These are phyloP conservation scores for Teunomyces barrocoloradensis DNA, from an alignment of 805 yeast genomes.

Conservation along the genomic window DNA sequence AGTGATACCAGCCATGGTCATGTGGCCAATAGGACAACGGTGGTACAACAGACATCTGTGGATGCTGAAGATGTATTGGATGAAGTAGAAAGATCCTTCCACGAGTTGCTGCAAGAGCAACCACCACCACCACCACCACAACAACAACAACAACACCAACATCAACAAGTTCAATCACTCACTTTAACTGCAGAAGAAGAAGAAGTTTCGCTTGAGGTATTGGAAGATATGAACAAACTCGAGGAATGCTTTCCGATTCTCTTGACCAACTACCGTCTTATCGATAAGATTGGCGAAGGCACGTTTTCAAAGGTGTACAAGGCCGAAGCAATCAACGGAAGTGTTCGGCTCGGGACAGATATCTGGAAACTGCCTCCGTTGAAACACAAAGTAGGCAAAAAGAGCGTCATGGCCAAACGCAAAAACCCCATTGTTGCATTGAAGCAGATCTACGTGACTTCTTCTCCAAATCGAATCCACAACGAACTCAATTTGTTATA, in stretches of 20 bases:
- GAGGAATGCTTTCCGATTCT: constrained; percentile 55
- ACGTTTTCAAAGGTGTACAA: constrained; percentile 62
- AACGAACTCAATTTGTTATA: constrained; percentile 82
- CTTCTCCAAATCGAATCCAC: constrained; percentile 87
- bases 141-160: neutral
- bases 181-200: constrained; percentile 32
- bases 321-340: constrained; percentile 52
- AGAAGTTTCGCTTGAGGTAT: constrained; percentile 50
- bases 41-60: constrained; percentile 2
- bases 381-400: constrained; percentile 24
- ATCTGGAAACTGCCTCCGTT: constrained; percentile 47
- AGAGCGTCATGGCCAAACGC: constrained; percentile 17
- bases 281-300: constrained; percentile 66
- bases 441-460: constrained; percentile 90
- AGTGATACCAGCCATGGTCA: neutral
- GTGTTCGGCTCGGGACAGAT: constrained; percentile 36
- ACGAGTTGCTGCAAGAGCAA: neutral
- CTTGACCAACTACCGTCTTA: constrained; percentile 44
- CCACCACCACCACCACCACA: constrained; percentile 1
- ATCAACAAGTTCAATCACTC: neutral
- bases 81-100: neutral
- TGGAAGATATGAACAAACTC: constrained; percentile 56
- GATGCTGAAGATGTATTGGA: constrained; percentile 1
- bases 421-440: constrained; percentile 69
- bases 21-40: constrained; percentile 1